Conservation (phyloP, 257 asterid genomes). For the Rhazya stricta region DNA sequence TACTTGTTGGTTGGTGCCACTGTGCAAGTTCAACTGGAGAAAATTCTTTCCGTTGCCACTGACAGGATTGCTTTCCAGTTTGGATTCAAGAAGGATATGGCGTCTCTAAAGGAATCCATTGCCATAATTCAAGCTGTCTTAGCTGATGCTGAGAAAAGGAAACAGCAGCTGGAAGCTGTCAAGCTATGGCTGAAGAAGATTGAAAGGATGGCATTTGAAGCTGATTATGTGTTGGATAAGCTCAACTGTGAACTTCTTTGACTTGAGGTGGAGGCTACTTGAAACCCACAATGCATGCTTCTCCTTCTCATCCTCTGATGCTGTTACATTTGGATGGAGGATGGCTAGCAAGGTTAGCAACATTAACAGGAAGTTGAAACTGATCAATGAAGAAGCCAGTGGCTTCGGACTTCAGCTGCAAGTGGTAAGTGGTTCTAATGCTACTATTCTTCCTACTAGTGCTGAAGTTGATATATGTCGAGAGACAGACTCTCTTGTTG, state of each 20-base stretch:
- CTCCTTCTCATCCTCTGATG: background rate
- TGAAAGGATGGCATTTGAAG: no score
- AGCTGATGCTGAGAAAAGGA: background rate
- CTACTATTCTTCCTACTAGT: no score
- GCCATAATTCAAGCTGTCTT: background rate
- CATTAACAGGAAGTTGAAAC: background rate
- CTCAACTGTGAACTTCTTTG: background rate
- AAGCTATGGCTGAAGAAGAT: background rate
- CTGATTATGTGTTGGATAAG: no score
- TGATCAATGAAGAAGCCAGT: background rate
- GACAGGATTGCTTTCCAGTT: background rate
- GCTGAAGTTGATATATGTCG: background rate
- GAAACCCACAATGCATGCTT: background rate
- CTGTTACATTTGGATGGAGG: background rate
- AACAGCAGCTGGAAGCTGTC: background rate
- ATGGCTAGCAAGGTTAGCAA: background rate
- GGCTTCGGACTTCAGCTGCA: background rate
- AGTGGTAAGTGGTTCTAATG: no score
- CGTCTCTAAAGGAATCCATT: background rate
- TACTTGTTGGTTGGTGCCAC: background rate
- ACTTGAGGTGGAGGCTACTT: background rate
- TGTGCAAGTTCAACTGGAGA: background rate
- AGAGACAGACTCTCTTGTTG: background rate
- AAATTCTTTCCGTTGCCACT: background rate
- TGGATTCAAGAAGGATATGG: background rate